A percentile compares a stretch with the other conserved stretches of the same genome.
These are phyloP conservation scores for Penicillium steckii DNA, from an alignment of 495 filamentous ascomycete species.

Conservation along the genomic window DNA sequence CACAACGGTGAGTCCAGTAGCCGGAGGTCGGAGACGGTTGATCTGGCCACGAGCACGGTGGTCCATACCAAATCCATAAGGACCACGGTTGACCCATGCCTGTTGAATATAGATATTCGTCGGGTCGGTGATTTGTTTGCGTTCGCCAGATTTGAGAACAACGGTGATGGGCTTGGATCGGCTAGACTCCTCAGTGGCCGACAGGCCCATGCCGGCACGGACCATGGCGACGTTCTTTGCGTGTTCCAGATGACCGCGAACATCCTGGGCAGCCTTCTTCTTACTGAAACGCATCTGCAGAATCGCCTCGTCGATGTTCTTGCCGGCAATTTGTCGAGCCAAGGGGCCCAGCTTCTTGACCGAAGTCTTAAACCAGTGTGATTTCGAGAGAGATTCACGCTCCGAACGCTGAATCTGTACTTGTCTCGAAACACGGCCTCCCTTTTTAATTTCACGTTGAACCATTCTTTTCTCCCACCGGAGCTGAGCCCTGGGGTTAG, in stretches of 20 bases:
- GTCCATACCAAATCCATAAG: conserved; percentile 52
- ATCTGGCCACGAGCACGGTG: conserved; percentile 69
- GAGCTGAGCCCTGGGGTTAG: conserved; percentile 60
- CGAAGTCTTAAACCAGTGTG: conserved; percentile 70
- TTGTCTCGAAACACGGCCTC: conserved; percentile 63
- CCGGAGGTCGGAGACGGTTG: conserved; percentile 60
- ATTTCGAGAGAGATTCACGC: conserved; percentile 61
- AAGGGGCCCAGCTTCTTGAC: conserved; percentile 85
- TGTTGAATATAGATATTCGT: conserved; percentile 81
- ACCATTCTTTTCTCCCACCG: conserved; percentile 84
- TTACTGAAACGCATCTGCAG: conserved; percentile 92
- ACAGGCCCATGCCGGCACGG: conserved; percentile 79
- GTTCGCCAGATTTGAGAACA: conserved; percentile 43
- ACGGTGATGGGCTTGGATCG: conserved; percentile 40
- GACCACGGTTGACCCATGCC: conserved; percentile 85
- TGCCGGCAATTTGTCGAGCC: conserved; percentile 84
- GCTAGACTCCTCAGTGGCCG: conserved; percentile 17
- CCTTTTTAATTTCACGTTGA: conserved; percentile 63
- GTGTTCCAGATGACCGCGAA: conserved; percentile 70
- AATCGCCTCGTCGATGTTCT: conserved; percentile 88
- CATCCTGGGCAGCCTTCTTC: conserved; percentile 87
- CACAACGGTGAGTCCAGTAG: conserved; percentile 74
- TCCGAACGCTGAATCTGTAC: conserved; percentile 71
- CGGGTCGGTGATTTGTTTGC: conserved; percentile 63
- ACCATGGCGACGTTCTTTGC: conserved; percentile 78